Evolutionary conservation across 116 monocot genomes (phyloP).

Genomic region (Dioscorea cayenensis): DNA sequence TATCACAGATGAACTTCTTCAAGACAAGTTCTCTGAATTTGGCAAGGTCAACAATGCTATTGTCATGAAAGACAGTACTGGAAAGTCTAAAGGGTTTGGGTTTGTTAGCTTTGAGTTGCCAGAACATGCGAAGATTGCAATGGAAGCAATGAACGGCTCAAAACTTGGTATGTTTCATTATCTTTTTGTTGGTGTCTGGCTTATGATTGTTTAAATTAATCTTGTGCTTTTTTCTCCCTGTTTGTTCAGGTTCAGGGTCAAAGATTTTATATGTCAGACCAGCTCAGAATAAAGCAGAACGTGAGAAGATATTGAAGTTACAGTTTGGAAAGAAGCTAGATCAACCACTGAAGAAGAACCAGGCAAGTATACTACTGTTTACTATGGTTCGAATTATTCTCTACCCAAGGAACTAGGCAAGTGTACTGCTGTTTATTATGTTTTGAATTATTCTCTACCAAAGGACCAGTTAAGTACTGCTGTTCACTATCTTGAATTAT

Average conservation of each 20-base stretch:
- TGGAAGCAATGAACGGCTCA: conserved; percentile 36
- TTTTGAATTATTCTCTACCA: background rate
- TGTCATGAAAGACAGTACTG: conserved; percentile 39
- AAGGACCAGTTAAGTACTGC: no score
- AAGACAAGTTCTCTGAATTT: conserved; percentile 39
- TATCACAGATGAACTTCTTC: conserved; percentile 36
- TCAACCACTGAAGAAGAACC: conserved; percentile 1
- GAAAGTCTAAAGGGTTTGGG: conserved; percentile 52
- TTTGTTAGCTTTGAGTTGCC: conserved; percentile 44
- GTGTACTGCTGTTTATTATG: background rate
- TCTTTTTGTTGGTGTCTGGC: background rate
- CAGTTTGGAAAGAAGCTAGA: conserved; percentile 1
- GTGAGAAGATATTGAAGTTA: conserved; percentile 16
- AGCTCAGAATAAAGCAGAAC: conserved; percentile 43
- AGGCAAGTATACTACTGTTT: background rate
- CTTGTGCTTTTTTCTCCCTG: background rate
- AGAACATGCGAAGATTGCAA: conserved; percentile 44
- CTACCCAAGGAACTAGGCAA: background rate
- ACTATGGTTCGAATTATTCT: background rate
- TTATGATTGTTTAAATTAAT: background rate
- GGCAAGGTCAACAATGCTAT: conserved; percentile 36
- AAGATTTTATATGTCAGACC: conserved; percentile 38
- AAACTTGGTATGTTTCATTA: conserved; percentile 28
- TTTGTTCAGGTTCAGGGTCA: conserved; percentile 23
- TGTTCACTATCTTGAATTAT: no score